Base-by-base conservation (phyloP, 495 filamentous ascomycete genomes). In the Saxispiralis lemnorum region DNA sequence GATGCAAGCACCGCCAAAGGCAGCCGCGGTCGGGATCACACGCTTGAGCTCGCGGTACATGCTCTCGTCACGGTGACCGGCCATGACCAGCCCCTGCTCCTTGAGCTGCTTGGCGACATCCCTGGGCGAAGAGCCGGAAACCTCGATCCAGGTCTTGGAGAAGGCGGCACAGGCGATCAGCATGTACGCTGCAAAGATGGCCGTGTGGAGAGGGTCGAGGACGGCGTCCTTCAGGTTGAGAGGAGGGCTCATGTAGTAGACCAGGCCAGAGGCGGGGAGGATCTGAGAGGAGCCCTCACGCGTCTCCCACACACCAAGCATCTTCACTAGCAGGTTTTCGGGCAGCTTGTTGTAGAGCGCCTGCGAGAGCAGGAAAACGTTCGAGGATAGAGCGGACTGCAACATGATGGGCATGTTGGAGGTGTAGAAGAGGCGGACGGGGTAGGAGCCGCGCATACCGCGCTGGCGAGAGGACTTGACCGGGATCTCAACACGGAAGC, bases 21-120 rank as follows among this genome's bases (percentile, higher is more conserved):
- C 89, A 49, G 92, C 92, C 43, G 92, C 92, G 35, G 88, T 94
- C 46, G 92, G 92, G 48, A 99, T 99, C 53, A 99, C 85, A 53
- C 92, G 77, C 80, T 99, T 99, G 43, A 99, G 72, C 62, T 99
- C 92, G 75, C 89, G 93, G 75, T 99, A 99, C 92, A 96, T 96
- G 73, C 83, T 92, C 72, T 95, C 86, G 66, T 99, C 92, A 66
- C 92, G 78, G 67, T 99, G 92, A 50, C 92, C 92, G 55, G 92
- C 89, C 92, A 99, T 99, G 55, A 96, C 86, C 39, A 99, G 78
- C 56, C 92, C 88, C 66, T 95, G 88, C 59, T 96, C 92, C 77
- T 99, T 99, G 58, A 99, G 75, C 68, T 99, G 92, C 78, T 99
- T 99, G 51, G 92, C 92, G 49, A 99, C 92, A 59, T 99, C 92